Conservation (phyloP, 1,139 yeast genomes). For the Nakaseomyces glabratus region DNA sequence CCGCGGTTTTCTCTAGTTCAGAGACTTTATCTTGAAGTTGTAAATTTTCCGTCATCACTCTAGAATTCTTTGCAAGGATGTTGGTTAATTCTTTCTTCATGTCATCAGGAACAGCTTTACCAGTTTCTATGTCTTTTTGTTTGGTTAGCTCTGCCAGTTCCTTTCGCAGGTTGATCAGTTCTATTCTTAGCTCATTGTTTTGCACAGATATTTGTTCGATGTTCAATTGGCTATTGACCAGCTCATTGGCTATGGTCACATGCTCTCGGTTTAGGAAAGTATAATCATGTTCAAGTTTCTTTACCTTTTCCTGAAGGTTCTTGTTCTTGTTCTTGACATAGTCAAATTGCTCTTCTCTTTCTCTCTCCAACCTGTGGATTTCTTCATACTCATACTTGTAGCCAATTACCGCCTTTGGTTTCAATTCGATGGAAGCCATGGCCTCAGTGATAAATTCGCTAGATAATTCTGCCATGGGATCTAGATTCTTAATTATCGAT, state of each 20-base stretch:
- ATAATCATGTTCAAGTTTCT: constrained; percentile 63
- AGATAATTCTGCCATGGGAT: constrained; percentile 42
- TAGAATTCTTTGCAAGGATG: constrained; percentile 49
- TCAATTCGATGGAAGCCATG: constrained; percentile 50
- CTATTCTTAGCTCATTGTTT: constrained; percentile 47
- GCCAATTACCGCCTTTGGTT: constrained; percentile 61
- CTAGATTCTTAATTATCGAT: constrained; percentile 39
- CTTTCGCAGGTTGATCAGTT: constrained; percentile 42
- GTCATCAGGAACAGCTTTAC: constrained; percentile 32
- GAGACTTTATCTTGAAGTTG: constrained; percentile 41
- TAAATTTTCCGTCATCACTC: constrained; percentile 48
- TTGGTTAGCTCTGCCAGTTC: constrained; percentile 25
- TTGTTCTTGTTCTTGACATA: constrained; percentile 57
- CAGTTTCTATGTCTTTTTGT: constrained; percentile 28
- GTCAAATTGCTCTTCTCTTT: constrained; percentile 63
- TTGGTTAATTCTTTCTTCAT: constrained; percentile 40
- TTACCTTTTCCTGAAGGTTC: constrained; percentile 61
- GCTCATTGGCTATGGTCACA: constrained; percentile 63
- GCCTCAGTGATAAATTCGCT: constrained; percentile 76
- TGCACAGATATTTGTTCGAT: constrained; percentile 59
- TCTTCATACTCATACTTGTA: constrained; percentile 70
- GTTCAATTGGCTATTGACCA: constrained; percentile 53
- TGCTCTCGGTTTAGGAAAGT: constrained; percentile 72
- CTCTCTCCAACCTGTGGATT: constrained; percentile 58
- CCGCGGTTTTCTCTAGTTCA: constrained; percentile 18